phyloP scores from a whole-genome alignment of 2,329 filamentous ascomycete genomes.

The Epichloe hybrida region DNA sequence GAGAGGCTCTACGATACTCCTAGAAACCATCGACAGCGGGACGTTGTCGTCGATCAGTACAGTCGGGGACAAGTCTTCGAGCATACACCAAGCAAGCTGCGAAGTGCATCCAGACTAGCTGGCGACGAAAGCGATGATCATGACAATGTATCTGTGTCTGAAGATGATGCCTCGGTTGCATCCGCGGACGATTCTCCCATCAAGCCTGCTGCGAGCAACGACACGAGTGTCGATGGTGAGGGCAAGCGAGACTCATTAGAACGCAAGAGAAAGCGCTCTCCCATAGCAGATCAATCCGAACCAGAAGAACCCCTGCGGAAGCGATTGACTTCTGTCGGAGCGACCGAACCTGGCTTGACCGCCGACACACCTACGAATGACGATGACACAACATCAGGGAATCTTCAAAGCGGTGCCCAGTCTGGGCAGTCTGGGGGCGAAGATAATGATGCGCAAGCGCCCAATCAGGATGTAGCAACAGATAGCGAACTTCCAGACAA shows the following conservation, averaged over 20 bases:
- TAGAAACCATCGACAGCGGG: constrained; percentile 47
- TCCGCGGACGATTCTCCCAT: constrained; percentile 24
- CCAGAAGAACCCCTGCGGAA: constrained; percentile 38
- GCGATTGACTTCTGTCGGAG: constrained; percentile 35
- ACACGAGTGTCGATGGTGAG: constrained; percentile 18
- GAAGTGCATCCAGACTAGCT: constrained; percentile 25
- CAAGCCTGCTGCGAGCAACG: constrained; percentile 17
- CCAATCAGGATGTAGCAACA: constrained; percentile 12
- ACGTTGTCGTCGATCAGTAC: constrained; percentile 45
- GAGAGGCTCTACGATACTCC: constrained; percentile 88
- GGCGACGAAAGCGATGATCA: constrained; percentile 23
- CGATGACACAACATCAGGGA: constrained; percentile 23
- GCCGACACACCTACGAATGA: constrained; percentile 19
- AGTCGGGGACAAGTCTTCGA: constrained; percentile 42
- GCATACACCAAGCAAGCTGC: constrained; percentile 65
- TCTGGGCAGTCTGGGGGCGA: constrained; percentile 28
- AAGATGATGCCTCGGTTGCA: constrained; percentile 22
- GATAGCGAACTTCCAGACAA: constrained; percentile 18
- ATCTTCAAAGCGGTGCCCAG: constrained; percentile 24
- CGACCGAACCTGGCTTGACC: constrained; percentile 22
- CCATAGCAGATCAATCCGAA: constrained; percentile 29
- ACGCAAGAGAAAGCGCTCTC: constrained; percentile 38
- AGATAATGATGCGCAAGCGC: constrained; percentile 25
- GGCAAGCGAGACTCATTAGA: constrained; percentile 21
- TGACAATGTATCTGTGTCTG: constrained; percentile 28